Conservation (phyloP, 2,329 filamentous ascomycete genomes). For the Epichloe sp. region DNA sequence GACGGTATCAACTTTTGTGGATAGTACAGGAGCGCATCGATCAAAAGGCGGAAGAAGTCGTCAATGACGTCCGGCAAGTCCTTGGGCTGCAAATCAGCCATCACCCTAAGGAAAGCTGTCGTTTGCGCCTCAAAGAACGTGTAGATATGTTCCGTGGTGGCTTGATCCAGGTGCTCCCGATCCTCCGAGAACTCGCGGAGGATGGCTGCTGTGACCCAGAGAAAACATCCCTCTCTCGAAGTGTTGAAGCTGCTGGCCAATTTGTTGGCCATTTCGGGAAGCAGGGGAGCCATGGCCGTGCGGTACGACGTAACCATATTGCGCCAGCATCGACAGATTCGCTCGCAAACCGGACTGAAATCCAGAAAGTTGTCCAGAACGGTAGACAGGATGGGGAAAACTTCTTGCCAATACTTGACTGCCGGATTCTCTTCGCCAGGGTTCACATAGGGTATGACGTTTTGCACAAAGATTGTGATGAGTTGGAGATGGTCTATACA, state of each 20-base stretch:
- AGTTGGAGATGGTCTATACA: constrained; percentile 70
- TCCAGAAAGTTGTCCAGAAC: constrained; percentile 78
- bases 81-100: constrained; percentile 65
- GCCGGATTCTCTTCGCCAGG: constrained; percentile 69
- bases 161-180: constrained; percentile 66
- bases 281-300: constrained; percentile 71
- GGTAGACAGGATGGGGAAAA: constrained; percentile 75
- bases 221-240: constrained; percentile 87
- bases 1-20: constrained; percentile 73
- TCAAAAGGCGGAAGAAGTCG: constrained; percentile 88
- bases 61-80: constrained; percentile 80
- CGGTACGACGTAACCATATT: constrained; percentile 95
- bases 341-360: constrained; percentile 81
- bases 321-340: constrained; percentile 89
- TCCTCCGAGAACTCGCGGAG: constrained; percentile 91
- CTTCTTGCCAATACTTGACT: constrained; percentile 91
- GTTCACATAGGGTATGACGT: constrained; percentile 60
- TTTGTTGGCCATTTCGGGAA: constrained; percentile 78
- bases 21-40: constrained; percentile 88
- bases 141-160: constrained; percentile 81
- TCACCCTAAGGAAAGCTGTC: constrained; percentile 73
- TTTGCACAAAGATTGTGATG: constrained; percentile 79
- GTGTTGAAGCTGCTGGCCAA: constrained; percentile 72
- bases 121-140: constrained; percentile 91
- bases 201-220: constrained; percentile 96